Conservation (phyloP, 805 yeast genomes). For the Yamadazyma tumulicola region DNA sequence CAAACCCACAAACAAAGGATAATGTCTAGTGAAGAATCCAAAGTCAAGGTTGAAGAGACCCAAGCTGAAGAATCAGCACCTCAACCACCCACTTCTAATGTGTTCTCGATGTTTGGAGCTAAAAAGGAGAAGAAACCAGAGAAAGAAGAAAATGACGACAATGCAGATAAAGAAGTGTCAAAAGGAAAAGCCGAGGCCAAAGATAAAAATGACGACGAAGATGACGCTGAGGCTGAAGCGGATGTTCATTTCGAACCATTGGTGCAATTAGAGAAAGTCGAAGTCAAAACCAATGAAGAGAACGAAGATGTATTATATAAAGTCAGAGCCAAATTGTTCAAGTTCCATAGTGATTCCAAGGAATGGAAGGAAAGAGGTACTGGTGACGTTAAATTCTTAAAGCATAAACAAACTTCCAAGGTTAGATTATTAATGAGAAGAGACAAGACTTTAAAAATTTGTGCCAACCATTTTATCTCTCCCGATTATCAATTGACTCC, state of each 20-base stretch:
- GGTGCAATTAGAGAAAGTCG: slow-evolving; percentile 92
- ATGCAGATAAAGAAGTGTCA: slow-evolving; percentile 23
- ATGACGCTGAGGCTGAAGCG: slow-evolving; percentile 58
- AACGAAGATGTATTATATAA: slow-evolving; percentile 42
- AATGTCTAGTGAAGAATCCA: slow-evolving; percentile 19
- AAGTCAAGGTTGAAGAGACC: slow-evolving; percentile 16
- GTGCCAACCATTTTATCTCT: slow-evolving; percentile 91
- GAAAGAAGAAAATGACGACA: slow-evolving; percentile 24
- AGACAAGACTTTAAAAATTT: slow-evolving; percentile 95
- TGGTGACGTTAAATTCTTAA: slow-evolving; percentile 93
- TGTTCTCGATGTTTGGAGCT: slow-evolving; percentile 95
- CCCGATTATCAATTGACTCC: slow-evolving; percentile 83
- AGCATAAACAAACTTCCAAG: slow-evolving; percentile 79
- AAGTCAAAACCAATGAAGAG: slow-evolving; percentile 74
- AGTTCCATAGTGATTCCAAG: slow-evolving; percentile 75
- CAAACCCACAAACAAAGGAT: neutral
- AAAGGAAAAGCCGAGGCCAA: slow-evolving; percentile 23
- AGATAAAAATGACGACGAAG: slow-evolving; percentile 49
- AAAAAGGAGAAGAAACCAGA: slow-evolving; percentile 64
- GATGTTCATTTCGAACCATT: slow-evolving; percentile 96
- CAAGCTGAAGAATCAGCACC: slow-evolving; percentile 4
- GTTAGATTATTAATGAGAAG: slow-evolving; percentile 97
- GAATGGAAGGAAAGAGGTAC: slow-evolving; percentile 99
- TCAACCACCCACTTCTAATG: slow-evolving; percentile 65
- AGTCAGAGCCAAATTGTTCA: slow-evolving; percentile 92